phyloP scores from a whole-genome alignment of 805 yeast genomes.

The Nakazawaea peltata region DNA sequence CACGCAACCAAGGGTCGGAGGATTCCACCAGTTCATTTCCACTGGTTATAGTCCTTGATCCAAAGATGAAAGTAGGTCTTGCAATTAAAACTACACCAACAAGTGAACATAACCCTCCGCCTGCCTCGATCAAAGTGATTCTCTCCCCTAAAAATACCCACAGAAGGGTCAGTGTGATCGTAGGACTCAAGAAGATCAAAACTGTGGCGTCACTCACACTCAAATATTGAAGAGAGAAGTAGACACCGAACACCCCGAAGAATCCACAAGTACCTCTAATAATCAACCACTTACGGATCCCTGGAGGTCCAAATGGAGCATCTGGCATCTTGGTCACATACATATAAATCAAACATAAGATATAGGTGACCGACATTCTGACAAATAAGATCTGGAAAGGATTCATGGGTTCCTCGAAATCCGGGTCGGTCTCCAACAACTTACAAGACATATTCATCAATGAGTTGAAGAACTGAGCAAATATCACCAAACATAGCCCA shows the following conservation, averaged over 20 bases:
- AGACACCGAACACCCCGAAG: conserved; percentile 73
- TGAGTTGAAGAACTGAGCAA: conserved; percentile 69
- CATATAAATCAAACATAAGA: conserved; percentile 52
- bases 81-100: conserved; percentile 76
- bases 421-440: conserved; percentile 59
- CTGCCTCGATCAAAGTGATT: conserved; percentile 58
- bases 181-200: conserved; percentile 71
- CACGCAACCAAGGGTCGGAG: conserved; percentile 42
- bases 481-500: conserved; percentile 51
- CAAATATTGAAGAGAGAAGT: conserved; percentile 64
- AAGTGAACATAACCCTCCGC: conserved; percentile 62
- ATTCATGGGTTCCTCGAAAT: conserved; percentile 51
- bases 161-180: conserved; percentile 69
- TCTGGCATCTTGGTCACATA: conserved; percentile 40
- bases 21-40: conserved; percentile 38
- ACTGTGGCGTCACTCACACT: conserved; percentile 77
- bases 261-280: conserved; percentile 69
- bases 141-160: conserved; percentile 58
- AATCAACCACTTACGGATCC: conserved; percentile 42
- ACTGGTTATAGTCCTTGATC: conserved; percentile 16
- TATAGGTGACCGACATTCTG: conserved; percentile 68
- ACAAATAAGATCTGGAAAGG: conserved; percentile 74
- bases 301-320: conserved; percentile 65
- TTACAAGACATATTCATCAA: conserved; percentile 72
- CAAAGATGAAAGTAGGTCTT: conserved; percentile 68